phyloP scores from a whole-genome alignment of 2,329 filamentous ascomycete genomes.

The Aphanocladium album region DNA sequence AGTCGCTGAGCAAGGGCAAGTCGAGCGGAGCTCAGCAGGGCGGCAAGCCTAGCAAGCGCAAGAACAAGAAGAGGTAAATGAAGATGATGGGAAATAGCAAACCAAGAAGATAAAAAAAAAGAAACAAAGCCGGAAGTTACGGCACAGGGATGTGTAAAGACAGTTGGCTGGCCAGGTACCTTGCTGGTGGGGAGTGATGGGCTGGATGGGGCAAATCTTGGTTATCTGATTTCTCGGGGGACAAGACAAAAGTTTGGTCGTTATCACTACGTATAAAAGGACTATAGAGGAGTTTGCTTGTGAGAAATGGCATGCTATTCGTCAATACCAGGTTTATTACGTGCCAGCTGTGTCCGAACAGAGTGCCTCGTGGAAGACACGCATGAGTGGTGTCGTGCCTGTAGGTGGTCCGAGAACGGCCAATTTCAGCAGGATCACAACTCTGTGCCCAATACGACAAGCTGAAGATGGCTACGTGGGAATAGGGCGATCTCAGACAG shows the following conservation, averaged over 20 bases:
- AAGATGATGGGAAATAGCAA: neutral
- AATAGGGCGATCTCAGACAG: too few species aligned
- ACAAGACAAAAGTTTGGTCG: neutral
- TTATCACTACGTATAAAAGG: neutral
- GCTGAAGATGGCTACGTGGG: too few species aligned
- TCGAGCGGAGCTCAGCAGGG: constrained; percentile 40
- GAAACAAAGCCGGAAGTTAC: neutral
- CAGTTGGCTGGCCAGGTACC: too few species aligned
- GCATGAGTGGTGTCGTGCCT: too few species aligned
- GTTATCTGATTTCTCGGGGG: neutral
- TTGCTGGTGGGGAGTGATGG: neutral
- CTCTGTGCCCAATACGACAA: too few species aligned
- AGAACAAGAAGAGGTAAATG: constrained; percentile 49
- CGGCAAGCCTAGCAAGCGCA: constrained; percentile 44
- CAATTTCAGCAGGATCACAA: too few species aligned
- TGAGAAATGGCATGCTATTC: neutral
- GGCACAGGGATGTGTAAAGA: neutral
- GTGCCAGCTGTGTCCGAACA: neutral
- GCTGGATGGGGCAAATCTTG: neutral
- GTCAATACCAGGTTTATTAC: neutral
- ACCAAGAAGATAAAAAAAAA: neutral
- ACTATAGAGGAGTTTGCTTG: constrained; percentile 4
- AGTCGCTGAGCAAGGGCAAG: constrained; percentile 49
- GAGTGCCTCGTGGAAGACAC: too few species aligned
- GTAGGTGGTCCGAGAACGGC: too few species aligned